Conservation (phyloP, 441 rosid genomes). For the Adansonia grandidieri region DNA sequence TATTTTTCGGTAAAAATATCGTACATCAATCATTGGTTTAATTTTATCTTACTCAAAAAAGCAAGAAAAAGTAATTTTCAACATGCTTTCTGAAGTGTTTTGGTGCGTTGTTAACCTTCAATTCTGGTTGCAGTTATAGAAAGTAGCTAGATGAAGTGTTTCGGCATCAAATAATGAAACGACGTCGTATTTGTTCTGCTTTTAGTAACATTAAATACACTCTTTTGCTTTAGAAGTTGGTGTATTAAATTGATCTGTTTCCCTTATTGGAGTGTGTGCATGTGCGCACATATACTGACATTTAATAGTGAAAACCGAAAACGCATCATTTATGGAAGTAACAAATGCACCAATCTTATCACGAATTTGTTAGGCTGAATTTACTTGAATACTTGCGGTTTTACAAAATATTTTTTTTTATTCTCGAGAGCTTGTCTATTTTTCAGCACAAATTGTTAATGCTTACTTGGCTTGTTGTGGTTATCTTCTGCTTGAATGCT, state of each 20-base stretch:
- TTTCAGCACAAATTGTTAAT: background rate
- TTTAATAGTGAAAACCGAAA: constrained; percentile 1
- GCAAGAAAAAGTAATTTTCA: constrained; percentile 5
- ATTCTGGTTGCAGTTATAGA: background rate
- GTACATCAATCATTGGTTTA: background rate
- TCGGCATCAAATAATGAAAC: constrained; percentile 9
- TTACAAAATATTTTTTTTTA: background rate
- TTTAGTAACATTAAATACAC: background rate
- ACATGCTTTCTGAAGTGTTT: constrained; percentile 7
- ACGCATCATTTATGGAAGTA: background rate
- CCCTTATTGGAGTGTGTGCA: background rate
- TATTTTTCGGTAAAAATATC: background rate
- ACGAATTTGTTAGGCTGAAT: background rate
- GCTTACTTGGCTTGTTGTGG: background rate
- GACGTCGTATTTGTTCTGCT: background rate
- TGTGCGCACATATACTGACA: background rate
- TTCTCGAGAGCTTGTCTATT: constrained; percentile 10
- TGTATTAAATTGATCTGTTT: background rate
- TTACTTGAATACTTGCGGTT: background rate
- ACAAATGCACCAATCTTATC: background rate
- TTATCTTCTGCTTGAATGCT: background rate
- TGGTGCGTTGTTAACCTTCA: constrained; percentile 14
- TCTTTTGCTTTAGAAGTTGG: background rate
- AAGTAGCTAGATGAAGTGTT: background rate
- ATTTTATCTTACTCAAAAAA: background rate